Evolutionary conservation across 2,329 filamentous ascomycete genomes (phyloP), one percentile per base, ranked within the genome.

Genomic region (Phialophora tarda): DNA sequence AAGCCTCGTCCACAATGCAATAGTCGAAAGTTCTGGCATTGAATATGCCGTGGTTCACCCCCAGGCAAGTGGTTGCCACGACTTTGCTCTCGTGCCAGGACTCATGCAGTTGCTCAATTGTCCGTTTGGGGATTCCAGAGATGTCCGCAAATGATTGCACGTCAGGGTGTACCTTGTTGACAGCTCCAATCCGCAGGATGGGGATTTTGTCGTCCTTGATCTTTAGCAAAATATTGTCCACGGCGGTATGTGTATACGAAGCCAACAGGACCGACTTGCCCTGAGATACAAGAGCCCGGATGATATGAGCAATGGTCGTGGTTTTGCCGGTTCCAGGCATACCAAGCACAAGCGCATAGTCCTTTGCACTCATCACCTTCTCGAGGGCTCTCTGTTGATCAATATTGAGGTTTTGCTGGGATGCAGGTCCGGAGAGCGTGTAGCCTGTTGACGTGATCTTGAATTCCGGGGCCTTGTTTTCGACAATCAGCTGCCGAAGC

Each of bases 291-390:
- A 99, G 83, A 0, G 94, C 92, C 53, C 92, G 89, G 73, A 99
- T 98, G 72, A 99, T 97, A 76, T 98, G 93, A 4, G 94, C 93
- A 74, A 99, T 98, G 0, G 95, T 99, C 0, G 95, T 99, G 2
- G 95, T 99, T 79, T 99, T 99, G 65, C 95, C 95, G 0, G 95
- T 99, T 7, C 95, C 95, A 1, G 95, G 95, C 95, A 99, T 99
- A 30, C 95, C 95, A 23, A 99, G 86, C 12, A 99, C 93, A n/a
- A 99, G 84, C 7, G 95, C 94, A 77, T 98, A 99, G 79, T 99
- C 93, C 72, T 91, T 87, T 2, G 95, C 94, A 74, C 90, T 92
- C 90, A 99, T 96, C 47, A 99, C 94, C 78, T 97, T 98, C 72
- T 92, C 86, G 60, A 99, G 93, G 0, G 95, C 95, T 65, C 84